Conservation (phyloP, 2,329 filamentous ascomycete genomes). For the Aspergillus sp. region DNA sequence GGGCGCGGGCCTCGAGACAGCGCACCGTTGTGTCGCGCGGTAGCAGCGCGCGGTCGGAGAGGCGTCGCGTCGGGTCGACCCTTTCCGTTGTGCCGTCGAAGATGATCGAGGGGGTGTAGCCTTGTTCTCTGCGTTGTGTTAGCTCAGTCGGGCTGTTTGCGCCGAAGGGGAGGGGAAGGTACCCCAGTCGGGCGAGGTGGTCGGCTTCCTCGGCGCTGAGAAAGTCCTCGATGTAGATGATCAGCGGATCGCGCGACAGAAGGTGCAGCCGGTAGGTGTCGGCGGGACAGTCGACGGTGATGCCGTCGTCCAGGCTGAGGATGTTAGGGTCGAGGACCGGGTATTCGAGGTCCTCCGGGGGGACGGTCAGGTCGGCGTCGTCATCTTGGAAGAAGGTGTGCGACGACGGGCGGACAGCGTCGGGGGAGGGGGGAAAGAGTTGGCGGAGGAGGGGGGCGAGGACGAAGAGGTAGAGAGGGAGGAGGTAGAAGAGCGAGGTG, state of each 20-base stretch:
- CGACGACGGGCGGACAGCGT: constrained; percentile 8
- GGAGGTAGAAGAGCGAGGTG: constrained; percentile 35
- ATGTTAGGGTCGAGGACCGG: constrained; percentile 28
- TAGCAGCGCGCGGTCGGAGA: constrained; percentile 52
- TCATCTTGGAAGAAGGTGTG: constrained; percentile 15
- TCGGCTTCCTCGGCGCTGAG: constrained; percentile 48
- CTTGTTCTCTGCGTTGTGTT: constrained; percentile 33
- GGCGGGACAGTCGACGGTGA: constrained; percentile 24
- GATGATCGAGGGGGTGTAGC: constrained; percentile 54
- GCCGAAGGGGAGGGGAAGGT: constrained; percentile 12
- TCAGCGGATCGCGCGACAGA: constrained; percentile 53
- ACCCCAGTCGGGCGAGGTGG: constrained; percentile 56
- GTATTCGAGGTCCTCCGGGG: constrained; percentile 11
- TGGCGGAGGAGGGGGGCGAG: constrained; percentile 32
- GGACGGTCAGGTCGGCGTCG: constrained; percentile 15
- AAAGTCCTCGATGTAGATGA: constrained; percentile 60
- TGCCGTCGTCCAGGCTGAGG: constrained; percentile 35
- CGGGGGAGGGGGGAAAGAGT: constrained; percentile 17
- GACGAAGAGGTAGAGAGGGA: constrained; percentile 38
- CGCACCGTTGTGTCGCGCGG: constrained; percentile 50
- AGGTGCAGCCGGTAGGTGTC: constrained; percentile 45
- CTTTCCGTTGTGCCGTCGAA: constrained; percentile 50
- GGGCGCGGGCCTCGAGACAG: constrained; percentile 59
- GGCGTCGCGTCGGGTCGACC: constrained; percentile 50
- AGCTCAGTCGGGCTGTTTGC: neutral